These are phyloP conservation scores for Phytophthora chlamydospora DNA, from an alignment of 352 stramenopile genomes.

Conservation along the genomic window DNA sequence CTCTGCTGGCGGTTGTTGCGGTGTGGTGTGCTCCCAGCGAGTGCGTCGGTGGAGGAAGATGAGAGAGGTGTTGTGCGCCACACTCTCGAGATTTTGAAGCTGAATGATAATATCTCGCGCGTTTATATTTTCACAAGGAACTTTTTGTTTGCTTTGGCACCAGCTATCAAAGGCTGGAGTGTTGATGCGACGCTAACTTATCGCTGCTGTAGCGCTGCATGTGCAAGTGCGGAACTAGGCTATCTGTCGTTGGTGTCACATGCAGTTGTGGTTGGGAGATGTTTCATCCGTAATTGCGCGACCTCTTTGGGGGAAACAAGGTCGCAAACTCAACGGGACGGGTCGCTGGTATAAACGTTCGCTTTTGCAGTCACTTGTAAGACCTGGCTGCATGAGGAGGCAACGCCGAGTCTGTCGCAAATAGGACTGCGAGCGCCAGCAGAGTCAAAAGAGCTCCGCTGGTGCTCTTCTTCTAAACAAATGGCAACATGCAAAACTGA, in stretches of 20 bases:
- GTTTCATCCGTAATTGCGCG: constrained; percentile 86
- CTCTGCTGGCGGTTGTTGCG: not conserved
- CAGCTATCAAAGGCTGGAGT: not conserved
- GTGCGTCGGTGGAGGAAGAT: constrained; percentile 14
- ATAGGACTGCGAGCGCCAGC: constrained; percentile 70
- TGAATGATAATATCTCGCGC: constrained; percentile 10
- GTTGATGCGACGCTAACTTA: no score
- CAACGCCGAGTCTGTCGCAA: constrained; percentile 82
- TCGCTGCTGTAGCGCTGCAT: no score
- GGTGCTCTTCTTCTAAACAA: constrained; percentile 7
- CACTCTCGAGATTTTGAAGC: constrained; percentile 15
- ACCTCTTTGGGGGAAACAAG: constrained; percentile 69
- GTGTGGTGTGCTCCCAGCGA: constrained; percentile 14
- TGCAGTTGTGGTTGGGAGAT: constrained; percentile 27
- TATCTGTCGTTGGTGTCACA: not conserved
- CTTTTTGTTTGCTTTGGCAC: not conserved
- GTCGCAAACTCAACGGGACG: constrained; percentile 86
- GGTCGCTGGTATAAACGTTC: constrained; percentile 85
- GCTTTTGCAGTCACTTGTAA: constrained; percentile 89
- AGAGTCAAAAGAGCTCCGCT: not conserved
- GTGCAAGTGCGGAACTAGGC: not conserved
- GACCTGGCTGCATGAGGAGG: constrained; percentile 68
- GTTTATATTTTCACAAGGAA: constrained; percentile 17
- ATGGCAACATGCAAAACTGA: constrained; percentile 13
- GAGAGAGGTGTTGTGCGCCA: constrained; percentile 8